phyloP scores from a whole-genome alignment of 2,329 filamentous ascomycete genomes.

The Lachnellula occidentalis region DNA sequence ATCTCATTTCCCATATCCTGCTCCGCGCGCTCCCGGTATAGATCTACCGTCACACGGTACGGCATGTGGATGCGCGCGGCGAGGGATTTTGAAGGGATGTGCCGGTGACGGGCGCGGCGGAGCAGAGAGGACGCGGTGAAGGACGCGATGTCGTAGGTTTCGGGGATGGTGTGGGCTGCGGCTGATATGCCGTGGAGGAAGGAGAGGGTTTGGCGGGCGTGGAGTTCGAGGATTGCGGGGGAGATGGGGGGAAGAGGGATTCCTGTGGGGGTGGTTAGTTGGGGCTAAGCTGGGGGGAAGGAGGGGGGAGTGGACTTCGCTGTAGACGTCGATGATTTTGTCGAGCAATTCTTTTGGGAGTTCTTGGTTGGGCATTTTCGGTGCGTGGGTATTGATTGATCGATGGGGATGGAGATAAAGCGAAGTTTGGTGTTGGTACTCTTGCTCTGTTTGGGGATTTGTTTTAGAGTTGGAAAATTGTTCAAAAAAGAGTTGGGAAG shows the following conservation, averaged over 20 bases:
- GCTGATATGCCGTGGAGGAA: neutral
- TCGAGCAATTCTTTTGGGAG: neutral
- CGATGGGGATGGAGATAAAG: too few relatives aligned
- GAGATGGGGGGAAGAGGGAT: neutral
- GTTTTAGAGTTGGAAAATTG: too few relatives aligned
- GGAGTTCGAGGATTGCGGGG: neutral
- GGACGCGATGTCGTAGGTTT: neutral
- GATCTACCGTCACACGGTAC: neutral
- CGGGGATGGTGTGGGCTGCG: neutral
- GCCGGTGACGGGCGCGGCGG: too few relatives aligned
- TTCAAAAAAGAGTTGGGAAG: too few relatives aligned
- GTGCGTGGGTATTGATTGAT: too few relatives aligned
- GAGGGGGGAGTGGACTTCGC: neutral
- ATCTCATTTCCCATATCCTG: neutral
- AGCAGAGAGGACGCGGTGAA: neutral
- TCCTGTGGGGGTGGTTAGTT: neutral
- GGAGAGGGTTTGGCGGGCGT: neutral
- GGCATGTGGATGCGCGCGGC: too few relatives aligned
- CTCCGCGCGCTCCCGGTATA: neutral
- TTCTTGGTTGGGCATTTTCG: neutral
- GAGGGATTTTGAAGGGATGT: neutral
- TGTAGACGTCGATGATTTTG: neutral
- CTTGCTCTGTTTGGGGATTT: too few relatives aligned
- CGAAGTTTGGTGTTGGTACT: too few relatives aligned
- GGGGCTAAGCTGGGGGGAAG: neutral